Conservation (phyloP, 345 rosid genomes). For the Fremontodendron californicum region DNA sequence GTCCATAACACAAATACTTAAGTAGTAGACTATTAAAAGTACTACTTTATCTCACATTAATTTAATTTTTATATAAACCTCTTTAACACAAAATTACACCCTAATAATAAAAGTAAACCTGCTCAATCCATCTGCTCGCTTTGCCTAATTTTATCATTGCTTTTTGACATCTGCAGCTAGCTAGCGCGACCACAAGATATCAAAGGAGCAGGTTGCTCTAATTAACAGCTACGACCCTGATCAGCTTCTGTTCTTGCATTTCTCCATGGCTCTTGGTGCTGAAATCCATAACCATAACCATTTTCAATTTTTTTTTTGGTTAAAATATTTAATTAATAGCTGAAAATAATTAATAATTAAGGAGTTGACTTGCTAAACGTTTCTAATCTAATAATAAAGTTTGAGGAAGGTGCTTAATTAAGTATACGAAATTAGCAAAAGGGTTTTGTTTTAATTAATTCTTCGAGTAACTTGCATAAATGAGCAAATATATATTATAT, state of each 20-base stretch:
- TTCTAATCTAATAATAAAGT: no score
- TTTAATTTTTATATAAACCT: no score
- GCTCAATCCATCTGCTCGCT: conserved; percentile 35
- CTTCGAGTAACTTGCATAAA: background rate
- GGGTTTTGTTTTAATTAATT: background rate
- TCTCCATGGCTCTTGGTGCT: conserved; percentile 88
- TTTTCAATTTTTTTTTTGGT: no score
- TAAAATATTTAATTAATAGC: background rate
- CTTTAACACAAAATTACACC: background rate
- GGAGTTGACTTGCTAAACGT: no score
- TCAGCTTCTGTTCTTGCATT: conserved; percentile 63
- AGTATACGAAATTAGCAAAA: background rate
- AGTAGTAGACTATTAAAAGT: no score
- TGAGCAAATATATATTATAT: background rate
- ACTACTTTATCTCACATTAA: no score
- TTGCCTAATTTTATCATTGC: background rate
- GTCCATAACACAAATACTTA: background rate
- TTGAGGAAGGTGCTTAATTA: background rate
- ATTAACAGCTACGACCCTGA: background rate
- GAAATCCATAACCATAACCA: conserved; percentile 12
- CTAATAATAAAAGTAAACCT: conserved; percentile 19
- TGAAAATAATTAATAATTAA: background rate
- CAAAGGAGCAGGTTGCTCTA: conserved; percentile 34
- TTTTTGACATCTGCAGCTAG: background rate
- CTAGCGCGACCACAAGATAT: conserved; percentile 30